These are phyloP conservation scores for Bifiguratus adelaidae DNA, from an alignment of 192 early-diverging fungal species.

Conservation along the genomic window DNA sequence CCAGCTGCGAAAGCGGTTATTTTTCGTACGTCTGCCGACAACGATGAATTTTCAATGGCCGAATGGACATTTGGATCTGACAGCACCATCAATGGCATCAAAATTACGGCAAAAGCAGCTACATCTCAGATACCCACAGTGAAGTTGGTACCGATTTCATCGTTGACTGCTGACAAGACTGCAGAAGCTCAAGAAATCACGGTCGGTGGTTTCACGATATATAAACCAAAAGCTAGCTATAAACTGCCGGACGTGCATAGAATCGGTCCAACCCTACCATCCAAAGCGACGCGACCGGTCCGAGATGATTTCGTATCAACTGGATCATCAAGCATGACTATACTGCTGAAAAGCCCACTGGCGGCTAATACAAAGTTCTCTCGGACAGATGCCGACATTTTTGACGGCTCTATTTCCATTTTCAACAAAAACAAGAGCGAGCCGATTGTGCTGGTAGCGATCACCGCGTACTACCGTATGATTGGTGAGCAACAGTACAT, in stretches of 20 bases:
- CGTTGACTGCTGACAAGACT: constrained; percentile 8
- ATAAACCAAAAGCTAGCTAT: constrained; percentile 22
- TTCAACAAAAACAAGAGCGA: constrained; percentile 26
- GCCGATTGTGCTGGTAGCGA: constrained; percentile 16
- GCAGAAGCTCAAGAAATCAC: constrained; percentile 20
- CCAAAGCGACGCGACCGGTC: constrained; percentile 8
- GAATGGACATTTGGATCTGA: constrained; percentile 25
- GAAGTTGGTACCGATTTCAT: constrained; percentile 13
- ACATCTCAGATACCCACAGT: constrained; percentile 11
- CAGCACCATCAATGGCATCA: constrained; percentile 23
- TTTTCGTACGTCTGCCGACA: constrained; percentile 4
- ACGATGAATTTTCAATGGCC: constrained; percentile 15
- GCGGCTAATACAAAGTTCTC: constrained; percentile 23
- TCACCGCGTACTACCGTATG: constrained; percentile 28
- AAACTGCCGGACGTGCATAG: constrained; percentile 18
- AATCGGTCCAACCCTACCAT: constrained; percentile 13
- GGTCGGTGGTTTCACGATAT: constrained; percentile 16
- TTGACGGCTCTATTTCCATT: constrained; percentile 24
- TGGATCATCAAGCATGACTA: constrained; percentile 7
- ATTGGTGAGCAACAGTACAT: constrained; percentile 27
- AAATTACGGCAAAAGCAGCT: constrained; percentile 15
- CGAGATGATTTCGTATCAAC: constrained; percentile 24
- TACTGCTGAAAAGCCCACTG: constrained; percentile 15
- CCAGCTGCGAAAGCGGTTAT: constrained; percentile 8
- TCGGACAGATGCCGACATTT: constrained; percentile 21